phyloP scores from a whole-genome alignment of 2,329 filamentous ascomycete genomes.

The Diplodia scrobiculata region DNA sequence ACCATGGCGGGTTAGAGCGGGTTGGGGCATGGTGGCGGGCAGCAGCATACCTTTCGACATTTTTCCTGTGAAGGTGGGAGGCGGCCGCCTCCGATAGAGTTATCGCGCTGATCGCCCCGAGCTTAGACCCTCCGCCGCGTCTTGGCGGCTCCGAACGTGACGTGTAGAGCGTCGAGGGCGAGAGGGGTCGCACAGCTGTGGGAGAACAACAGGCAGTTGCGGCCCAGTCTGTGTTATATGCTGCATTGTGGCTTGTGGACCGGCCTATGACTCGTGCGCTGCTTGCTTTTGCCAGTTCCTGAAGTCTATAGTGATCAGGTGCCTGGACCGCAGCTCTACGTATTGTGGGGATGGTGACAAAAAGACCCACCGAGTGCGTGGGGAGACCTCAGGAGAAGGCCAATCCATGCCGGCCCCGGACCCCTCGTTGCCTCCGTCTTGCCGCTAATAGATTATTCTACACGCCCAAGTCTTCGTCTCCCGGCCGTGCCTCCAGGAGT shows the following conservation, averaged over 20 bases:
- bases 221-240: constrained; percentile 11
- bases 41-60: constrained; percentile 26
- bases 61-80: constrained; percentile 24
- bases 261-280: constrained; percentile 1
- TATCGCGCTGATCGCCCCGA: constrained; percentile 24
- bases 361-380: constrained; percentile 21
- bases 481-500: constrained; percentile 30
- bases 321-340: constrained; percentile 2
- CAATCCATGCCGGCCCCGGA: neutral
- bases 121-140: constrained; percentile 12
- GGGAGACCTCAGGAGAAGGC: constrained; percentile 21
- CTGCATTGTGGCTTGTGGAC: constrained; percentile 5
- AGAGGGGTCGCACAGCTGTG: constrained; percentile 9
- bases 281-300: constrained; percentile 24
- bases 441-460: neutral
- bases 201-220: neutral
- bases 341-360: constrained; percentile 23
- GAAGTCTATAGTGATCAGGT: constrained; percentile 25
- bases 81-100: constrained; percentile 22
- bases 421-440: no score
- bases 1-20: constrained; percentile 10
- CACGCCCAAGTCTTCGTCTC: constrained; percentile 13
- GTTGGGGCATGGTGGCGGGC: constrained; percentile 2
- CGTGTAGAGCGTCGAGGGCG: neutral
- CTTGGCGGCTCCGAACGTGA: constrained; percentile 14